Evolutionary conservation across 2,329 filamentous ascomycete genomes (phyloP).

Genomic region (Ceratocystis cubensis): DNA sequence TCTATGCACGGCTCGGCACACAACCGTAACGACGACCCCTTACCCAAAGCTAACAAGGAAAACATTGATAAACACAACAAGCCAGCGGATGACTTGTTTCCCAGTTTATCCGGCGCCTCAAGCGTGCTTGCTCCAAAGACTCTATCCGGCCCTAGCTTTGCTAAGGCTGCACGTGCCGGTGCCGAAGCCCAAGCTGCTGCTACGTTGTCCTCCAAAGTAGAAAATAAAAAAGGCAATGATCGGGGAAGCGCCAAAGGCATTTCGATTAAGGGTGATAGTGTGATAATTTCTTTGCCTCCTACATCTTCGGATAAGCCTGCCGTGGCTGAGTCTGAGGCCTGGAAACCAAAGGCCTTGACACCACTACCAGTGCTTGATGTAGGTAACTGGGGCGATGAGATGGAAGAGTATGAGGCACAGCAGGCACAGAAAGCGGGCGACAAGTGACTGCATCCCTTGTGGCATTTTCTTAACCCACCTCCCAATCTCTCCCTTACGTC

Average conservation of each 20-base stretch:
- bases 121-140: constrained; percentile 13
- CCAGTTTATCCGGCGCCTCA: constrained; percentile 18
- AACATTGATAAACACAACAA: neutral
- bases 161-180: constrained; percentile 20
- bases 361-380: constrained; percentile 32
- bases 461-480: no score
- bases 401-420: constrained; percentile 36
- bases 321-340: neutral
- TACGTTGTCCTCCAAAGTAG: constrained; percentile 24
- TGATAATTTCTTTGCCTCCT: neutral
- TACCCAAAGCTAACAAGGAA: neutral
- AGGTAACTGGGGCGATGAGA: constrained; percentile 46
- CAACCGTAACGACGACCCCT: constrained; percentile 7
- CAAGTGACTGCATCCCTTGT: neutral
- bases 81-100: neutral
- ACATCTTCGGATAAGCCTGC: neutral
- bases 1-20: constrained; percentile 26
- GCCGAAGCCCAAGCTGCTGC: constrained; percentile 21
- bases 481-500: no score
- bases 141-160: constrained; percentile 16
- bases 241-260: constrained; percentile 7
- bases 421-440: neutral
- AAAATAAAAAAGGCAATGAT: neutral
- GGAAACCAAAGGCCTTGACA: constrained; percentile 24
- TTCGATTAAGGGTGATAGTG: constrained; percentile 11